These are phyloP conservation scores for Rhodotorula sp. DNA, from an alignment of 1,284 basidiomycete genomes.

Conservation along the genomic window DNA sequence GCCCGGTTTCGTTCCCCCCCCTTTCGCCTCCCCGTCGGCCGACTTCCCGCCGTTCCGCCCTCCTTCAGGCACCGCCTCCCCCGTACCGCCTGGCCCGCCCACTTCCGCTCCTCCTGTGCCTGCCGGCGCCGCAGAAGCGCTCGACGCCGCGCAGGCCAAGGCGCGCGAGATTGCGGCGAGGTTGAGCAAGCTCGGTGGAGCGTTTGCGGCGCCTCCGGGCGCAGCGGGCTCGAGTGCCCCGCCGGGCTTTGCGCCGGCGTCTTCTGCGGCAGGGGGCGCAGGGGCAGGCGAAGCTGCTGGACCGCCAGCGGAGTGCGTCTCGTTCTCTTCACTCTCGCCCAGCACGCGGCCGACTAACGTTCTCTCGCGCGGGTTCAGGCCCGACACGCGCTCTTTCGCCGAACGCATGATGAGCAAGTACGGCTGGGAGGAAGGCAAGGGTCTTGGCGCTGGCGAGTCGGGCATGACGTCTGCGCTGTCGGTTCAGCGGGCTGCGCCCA, in stretches of 20 bases:
- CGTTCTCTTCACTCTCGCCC: too few relatives aligned
- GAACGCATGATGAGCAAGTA: slow-evolving; percentile 84
- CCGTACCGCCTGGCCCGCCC: slow-evolving; percentile 51
- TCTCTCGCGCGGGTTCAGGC: neutral
- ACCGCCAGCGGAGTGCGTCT: slow-evolving; percentile 12
- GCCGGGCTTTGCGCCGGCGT: slow-evolving; percentile 10
- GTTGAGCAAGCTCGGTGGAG: slow-evolving; percentile 38
- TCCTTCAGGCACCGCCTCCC: slow-evolving; percentile 45
- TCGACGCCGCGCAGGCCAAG: slow-evolving; percentile 44
- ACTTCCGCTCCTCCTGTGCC: slow-evolving; percentile 74
- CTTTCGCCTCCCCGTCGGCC: slow-evolving; percentile 30
- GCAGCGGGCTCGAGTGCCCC: neutral
- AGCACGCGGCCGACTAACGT: neutral
- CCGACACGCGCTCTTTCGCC: slow-evolving; percentile 62
- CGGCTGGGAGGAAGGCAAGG: slow-evolving; percentile 91
- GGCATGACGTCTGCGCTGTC: slow-evolving; percentile 82
- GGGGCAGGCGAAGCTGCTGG: neutral
- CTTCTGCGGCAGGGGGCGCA: neutral
- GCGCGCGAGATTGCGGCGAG: slow-evolving; percentile 45
- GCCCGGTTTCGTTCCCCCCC: slow-evolving; percentile 43
- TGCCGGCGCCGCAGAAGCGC: slow-evolving; percentile 54
- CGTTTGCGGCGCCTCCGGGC: slow-evolving; percentile 10
- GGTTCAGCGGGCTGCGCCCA: slow-evolving; percentile 8
- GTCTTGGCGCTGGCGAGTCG: slow-evolving; percentile 74
- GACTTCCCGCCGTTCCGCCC: slow-evolving; percentile 54